These are phyloP conservation scores for Xylaria arbuscula DNA, from an alignment of 2,329 filamentous ascomycete species.

Conservation along the genomic window DNA sequence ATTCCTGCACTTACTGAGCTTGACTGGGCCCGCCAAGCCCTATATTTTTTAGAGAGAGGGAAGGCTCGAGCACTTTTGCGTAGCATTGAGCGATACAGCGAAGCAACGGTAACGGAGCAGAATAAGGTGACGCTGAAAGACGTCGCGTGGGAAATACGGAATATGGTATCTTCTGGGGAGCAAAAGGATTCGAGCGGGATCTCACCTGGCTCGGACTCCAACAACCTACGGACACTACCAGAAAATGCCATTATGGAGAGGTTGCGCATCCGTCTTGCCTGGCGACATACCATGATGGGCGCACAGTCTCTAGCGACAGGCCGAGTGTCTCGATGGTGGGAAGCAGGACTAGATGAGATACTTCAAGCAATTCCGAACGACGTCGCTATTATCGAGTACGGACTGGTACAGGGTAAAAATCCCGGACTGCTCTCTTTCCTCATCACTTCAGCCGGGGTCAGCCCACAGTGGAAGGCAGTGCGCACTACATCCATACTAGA, in stretches of 20 bases:
- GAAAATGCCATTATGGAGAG: conserved; percentile 29
- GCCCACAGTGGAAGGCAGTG: conserved; percentile 26
- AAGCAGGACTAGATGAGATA: conserved; percentile 26
- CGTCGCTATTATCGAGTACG: conserved; percentile 30
- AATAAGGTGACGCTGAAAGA: conserved; percentile 30
- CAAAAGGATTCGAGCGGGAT: conserved; percentile 16
- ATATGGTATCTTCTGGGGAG: conserved; percentile 26
- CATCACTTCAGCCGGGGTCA: conserved; percentile 26
- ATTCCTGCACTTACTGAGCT: conserved; percentile 26
- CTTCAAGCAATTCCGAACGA: conserved; percentile 24
- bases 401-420: conserved; percentile 31
- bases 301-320: conserved; percentile 27
- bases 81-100: conserved; percentile 33
- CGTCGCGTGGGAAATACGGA: conserved; percentile 20
- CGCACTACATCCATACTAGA: conserved; percentile 28
- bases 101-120: conserved; percentile 11
- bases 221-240: conserved; percentile 2
- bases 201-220: conserved; percentile 1
- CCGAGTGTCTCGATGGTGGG: conserved; percentile 29
- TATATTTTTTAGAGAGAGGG: conserved; percentile 31
- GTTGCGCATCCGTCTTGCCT: conserved; percentile 31
- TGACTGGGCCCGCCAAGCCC: conserved; percentile 30
- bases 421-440: conserved; percentile 29
- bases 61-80: conserved; percentile 32
- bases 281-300: conserved; percentile 26